A percentile compares a stretch with the other conserved stretches of the same genome.
Evolutionary conservation across 78 protist species (phyloP).

Genomic region (Dictyostelium intermedium): DNA sequence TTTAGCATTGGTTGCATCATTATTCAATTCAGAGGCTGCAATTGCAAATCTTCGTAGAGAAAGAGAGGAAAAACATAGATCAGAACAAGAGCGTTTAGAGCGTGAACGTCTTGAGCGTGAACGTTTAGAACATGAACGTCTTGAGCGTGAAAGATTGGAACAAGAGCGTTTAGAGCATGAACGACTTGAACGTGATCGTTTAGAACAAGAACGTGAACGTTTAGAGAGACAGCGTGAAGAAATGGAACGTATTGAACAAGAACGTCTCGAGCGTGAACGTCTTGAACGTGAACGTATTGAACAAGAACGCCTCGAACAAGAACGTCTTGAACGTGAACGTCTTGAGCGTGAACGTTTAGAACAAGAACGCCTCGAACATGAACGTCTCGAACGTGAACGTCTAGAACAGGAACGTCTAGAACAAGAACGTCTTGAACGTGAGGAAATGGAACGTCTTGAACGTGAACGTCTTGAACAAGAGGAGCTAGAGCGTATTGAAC

Average conservation of each 20-base stretch:
- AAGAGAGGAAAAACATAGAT: slow-evolving; percentile 23
- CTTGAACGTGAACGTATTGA: slow-evolving; percentile 23
- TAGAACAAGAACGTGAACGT: slow-evolving; percentile 12
- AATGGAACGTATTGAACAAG: slow-evolving; percentile 1
- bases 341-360: slow-evolving; percentile 15
- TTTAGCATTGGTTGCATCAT: slow-evolving; percentile 53
- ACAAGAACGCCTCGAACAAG: slow-evolving; percentile 11
- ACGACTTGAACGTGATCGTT: slow-evolving; percentile 8
- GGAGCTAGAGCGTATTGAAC: slow-evolving; percentile 11
- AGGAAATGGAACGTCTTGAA: slow-evolving; percentile 10
- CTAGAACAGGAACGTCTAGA: neutral
- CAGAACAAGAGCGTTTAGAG: slow-evolving; percentile 16
- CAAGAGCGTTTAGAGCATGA: slow-evolving; percentile 17
- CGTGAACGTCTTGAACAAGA: slow-evolving; percentile 34
- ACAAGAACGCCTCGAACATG: slow-evolving; percentile 3
- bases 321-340: slow-evolving; percentile 33
- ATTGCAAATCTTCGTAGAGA: slow-evolving; percentile 50
- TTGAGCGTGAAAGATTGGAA: slow-evolving; percentile 2
- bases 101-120: slow-evolving; percentile 48
- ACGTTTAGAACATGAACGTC: neutral
- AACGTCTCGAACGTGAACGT: slow-evolving; percentile 23
- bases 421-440: neutral
- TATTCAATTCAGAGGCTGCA: slow-evolving; percentile 74
- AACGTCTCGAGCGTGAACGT: slow-evolving; percentile 10
- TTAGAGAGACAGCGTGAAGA: slow-evolving; percentile 2